These are phyloP conservation scores for Phytomonas francai DNA, from an alignment of 208 protist genomes.

Conservation along the genomic window DNA sequence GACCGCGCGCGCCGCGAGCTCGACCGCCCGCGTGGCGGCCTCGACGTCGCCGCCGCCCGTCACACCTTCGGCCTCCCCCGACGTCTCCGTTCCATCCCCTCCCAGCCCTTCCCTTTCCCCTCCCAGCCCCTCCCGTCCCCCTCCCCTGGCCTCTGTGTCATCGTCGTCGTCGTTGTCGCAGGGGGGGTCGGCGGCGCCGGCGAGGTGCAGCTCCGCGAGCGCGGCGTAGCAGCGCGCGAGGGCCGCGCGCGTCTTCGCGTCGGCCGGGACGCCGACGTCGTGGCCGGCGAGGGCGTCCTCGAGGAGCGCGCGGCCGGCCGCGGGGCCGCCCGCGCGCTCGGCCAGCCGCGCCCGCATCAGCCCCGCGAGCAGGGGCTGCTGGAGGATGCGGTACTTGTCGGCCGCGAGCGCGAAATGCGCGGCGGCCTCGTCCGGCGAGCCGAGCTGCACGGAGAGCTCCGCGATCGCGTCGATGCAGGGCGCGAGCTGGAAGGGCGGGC, in stretches of 20 bases:
- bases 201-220: constrained; percentile 56
- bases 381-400: constrained; percentile 77
- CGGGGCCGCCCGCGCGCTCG: constrained; percentile 43
- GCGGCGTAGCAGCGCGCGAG: constrained; percentile 67
- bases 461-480: constrained; percentile 76
- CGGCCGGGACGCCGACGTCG: constrained; percentile 20
- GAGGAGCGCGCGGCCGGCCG: constrained; percentile 50
- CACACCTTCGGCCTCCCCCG: not conserved
- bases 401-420: constrained; percentile 70
- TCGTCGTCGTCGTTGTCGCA: constrained; percentile 16
- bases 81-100: too few species aligned
- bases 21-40: constrained; percentile 29
- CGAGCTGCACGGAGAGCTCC: constrained; percentile 72
- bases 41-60: constrained; percentile 10
- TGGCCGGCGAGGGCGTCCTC: constrained; percentile 35
- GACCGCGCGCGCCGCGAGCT: constrained; percentile 40
- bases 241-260: constrained; percentile 31
- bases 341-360: constrained; percentile 70
- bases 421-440: constrained; percentile 68
- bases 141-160: not conserved
- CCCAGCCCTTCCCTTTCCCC: too few species aligned
- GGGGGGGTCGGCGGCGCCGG: constrained; percentile 30
- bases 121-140: too few species aligned
- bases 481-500: constrained; percentile 78
- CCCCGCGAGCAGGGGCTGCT: constrained; percentile 64